A percentile compares a stretch with the other conserved stretches of the same genome.
These are phyloP conservation scores for Trichophyton rubrum DNA, from an alignment of 2,329 filamentous ascomycete species.

Conservation along the genomic window DNA sequence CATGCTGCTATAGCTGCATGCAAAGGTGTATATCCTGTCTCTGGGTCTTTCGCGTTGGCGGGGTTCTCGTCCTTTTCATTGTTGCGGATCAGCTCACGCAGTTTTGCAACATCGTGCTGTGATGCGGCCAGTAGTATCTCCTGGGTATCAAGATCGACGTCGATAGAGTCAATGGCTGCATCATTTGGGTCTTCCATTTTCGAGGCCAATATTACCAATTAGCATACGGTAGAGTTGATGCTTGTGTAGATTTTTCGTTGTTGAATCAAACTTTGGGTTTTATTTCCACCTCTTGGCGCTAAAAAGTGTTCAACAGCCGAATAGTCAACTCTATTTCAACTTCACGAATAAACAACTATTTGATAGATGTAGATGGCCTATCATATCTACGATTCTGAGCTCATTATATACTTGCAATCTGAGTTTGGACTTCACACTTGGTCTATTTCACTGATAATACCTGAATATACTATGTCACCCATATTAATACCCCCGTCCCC, in stretches of 20 bases:
- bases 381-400: neutral
- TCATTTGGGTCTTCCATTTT: slow-evolving; percentile 4
- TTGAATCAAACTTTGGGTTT: neutral
- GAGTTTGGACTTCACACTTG: neutral
- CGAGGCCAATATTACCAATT: neutral
- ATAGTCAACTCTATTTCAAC: no score
- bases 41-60: slow-evolving; percentile 67
- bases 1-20: slow-evolving; percentile 81
- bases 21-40: slow-evolving; percentile 74
- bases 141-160: slow-evolving; percentile 36
- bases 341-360: no score
- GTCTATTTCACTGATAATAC: neutral
- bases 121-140: slow-evolving; percentile 54
- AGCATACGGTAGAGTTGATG: no score
- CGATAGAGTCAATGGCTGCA: slow-evolving; percentile 6
- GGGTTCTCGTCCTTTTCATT: slow-evolving; percentile 37
- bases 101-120: slow-evolving; percentile 52
- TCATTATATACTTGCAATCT: neutral
- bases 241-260: neutral
- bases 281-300: neutral
- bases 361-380: no score
- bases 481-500: neutral
- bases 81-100: slow-evolving; percentile 56
- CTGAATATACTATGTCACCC: neutral
- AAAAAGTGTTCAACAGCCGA: neutral